phyloP scores from a whole-genome alignment of 2,329 filamentous ascomycete species.

The Aspergillus aculeatus region DNA sequence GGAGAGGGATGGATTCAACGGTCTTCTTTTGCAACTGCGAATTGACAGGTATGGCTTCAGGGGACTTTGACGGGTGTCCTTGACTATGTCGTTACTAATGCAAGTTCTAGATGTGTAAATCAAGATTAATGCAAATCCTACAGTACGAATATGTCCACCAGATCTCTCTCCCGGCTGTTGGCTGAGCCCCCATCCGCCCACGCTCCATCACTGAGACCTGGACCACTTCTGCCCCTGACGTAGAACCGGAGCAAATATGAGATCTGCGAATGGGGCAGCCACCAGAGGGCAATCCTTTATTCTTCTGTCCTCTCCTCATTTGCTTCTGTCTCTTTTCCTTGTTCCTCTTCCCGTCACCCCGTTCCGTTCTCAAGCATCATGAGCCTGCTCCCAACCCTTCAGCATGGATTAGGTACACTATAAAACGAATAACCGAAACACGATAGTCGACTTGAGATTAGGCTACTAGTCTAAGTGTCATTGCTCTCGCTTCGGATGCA shows the following conservation, averaged over 20 bases:
- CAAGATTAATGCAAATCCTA: background rate
- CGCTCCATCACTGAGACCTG: slow-evolving; percentile 15
- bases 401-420: background rate
- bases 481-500: background rate
- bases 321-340: slow-evolving; percentile 5
- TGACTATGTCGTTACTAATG: background rate
- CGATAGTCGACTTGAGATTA: background rate
- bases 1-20: background rate
- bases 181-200: slow-evolving; percentile 2
- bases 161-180: slow-evolving; percentile 6
- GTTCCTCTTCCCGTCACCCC: background rate
- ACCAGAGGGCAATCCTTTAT: slow-evolving; percentile 8
- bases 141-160: background rate
- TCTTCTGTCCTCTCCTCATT: background rate
- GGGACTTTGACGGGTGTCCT: background rate
- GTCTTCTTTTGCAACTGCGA: background rate
- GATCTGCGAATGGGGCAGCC: slow-evolving; percentile 18
- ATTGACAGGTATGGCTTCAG: background rate
- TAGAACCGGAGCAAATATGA: slow-evolving; percentile 17
- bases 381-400: background rate
- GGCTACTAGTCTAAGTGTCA: background rate
- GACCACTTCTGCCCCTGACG: slow-evolving; percentile 17
- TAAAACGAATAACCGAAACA: background rate
- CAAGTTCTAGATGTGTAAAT: background rate
- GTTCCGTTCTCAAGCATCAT: background rate